These are phyloP conservation scores for Umbelopsis sp. DNA, from an alignment of 371 early-diverging fungal genomes.

Conservation along the genomic window DNA sequence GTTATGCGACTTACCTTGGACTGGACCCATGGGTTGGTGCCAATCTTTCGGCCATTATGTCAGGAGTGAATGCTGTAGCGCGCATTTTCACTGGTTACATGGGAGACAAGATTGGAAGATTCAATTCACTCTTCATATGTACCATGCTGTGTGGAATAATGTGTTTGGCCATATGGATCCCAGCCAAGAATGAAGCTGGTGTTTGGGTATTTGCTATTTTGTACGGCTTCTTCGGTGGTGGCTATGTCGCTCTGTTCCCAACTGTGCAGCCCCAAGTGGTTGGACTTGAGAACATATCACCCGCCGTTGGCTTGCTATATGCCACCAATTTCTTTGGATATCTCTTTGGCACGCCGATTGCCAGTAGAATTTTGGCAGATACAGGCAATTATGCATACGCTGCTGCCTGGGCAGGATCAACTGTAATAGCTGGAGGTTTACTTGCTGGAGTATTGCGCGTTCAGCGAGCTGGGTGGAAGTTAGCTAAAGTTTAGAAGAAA, in stretches of 20 bases:
- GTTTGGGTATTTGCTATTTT: conserved; percentile 46
- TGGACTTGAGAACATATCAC: conserved; percentile 53
- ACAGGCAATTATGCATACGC: conserved; percentile 41
- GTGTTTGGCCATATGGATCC: conserved; percentile 44
- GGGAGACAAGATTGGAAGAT: conserved; percentile 60
- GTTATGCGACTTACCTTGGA: conserved; percentile 38
- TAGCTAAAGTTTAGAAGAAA: conserved; percentile 23
- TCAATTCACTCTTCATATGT: conserved; percentile 57
- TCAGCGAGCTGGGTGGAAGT: conserved; percentile 35
- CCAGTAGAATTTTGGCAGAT: conserved; percentile 49
- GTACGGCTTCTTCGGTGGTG: conserved; percentile 62
- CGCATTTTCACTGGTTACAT: conserved; percentile 48
- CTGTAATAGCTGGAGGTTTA: conserved; percentile 35
- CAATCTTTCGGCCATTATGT: conserved; percentile 52
- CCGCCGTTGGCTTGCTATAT: conserved; percentile 60
- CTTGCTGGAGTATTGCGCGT: conserved; percentile 33
- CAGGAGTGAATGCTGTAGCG: conserved; percentile 50
- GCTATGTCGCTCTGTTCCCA: conserved; percentile 59
- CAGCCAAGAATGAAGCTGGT: conserved; percentile 41
- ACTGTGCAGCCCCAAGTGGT: conserved; percentile 58
- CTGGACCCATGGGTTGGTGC: conserved; percentile 40
- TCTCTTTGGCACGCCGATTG: conserved; percentile 63
- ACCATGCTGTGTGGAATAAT: conserved; percentile 48
- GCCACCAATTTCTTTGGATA: conserved; percentile 62
- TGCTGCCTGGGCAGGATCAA: conserved; percentile 43